These are phyloP conservation scores for Ophiobolus disseminans DNA, from an alignment of 2,329 filamentous ascomycete species.

Conservation along the genomic window DNA sequence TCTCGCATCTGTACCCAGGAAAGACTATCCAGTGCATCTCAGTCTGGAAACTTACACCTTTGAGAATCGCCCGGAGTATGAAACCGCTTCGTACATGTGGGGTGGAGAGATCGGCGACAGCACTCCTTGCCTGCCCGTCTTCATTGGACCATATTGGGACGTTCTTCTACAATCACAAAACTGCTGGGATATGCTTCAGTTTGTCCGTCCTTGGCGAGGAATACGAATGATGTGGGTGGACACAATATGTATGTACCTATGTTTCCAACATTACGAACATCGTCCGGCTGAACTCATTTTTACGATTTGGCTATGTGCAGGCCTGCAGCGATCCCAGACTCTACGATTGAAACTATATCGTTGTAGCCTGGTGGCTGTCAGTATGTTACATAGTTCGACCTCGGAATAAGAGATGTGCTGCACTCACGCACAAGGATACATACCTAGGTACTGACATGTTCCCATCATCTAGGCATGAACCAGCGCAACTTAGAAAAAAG, in stretches of 20 bases:
- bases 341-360: too few species aligned
- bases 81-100: slow-evolving; percentile 41
- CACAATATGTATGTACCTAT: slow-evolving; percentile 13
- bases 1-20: neutral
- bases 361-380: too few species aligned
- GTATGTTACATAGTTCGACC: too few species aligned
- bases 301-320: too few species aligned
- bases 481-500: slow-evolving; percentile 23
- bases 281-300: too few species aligned
- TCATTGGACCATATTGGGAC: slow-evolving; percentile 36
- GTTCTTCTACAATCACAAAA: slow-evolving; percentile 37
- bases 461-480: slow-evolving; percentile 11
- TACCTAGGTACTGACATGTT: neutral
- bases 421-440: too few species aligned
- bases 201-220: slow-evolving; percentile 11
- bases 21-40: slow-evolving; percentile 15
- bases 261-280: too few species aligned
- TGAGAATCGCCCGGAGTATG: slow-evolving; percentile 34
- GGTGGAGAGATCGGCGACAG: slow-evolving; percentile 35
- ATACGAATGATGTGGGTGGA: slow-evolving; percentile 18
- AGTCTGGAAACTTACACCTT: slow-evolving; percentile 10
- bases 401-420: too few species aligned
- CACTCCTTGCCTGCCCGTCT: slow-evolving; percentile 24
- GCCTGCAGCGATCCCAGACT: too few species aligned
- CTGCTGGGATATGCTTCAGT: slow-evolving; percentile 33